Base-by-base conservation (phyloP, 768 basidiomycete species). In the Stropharia rugosoannulata region DNA sequence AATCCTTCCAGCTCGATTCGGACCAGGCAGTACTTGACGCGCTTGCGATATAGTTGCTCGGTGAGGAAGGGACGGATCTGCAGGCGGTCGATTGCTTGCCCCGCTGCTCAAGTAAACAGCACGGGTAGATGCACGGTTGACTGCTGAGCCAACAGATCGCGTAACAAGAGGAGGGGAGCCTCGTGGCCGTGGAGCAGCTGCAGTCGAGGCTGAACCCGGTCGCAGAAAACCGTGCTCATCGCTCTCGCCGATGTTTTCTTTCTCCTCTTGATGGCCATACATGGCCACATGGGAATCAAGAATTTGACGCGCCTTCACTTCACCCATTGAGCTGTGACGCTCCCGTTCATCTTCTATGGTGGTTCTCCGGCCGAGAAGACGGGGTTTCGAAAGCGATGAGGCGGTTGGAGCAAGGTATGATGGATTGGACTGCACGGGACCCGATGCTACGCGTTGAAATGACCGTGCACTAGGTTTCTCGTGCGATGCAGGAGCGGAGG, bases 401-500 rank as follows among this genome's bases (percentile, higher is more conserved):
- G 72, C 60, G 9, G 70, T 68, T 19, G 71, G 66, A 55, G 76
- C 37, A 56, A 66, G 60, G 55, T 69, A 70, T 13, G 70, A 70
- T 9, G 71, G 64, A 10, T 68, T 62, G 27, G 73, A 47, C 35
- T 70, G 63, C n/a, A 77, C 72, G 9, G 88, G 83, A 27, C 82
- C 85, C 9, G 89, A 92, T 2, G 80, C 76, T 38, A 83, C 79
- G 58, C 90, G 86, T 58, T 84, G 80, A 63, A 91, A 85, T 5
- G 82, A 81, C 48, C 89, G 79, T 9, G 72, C 64, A 5, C 22
- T 46, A 22, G 68, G 60, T 50, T 68, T 69, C n/a, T 63, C 71
- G 54, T 68, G 63, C 63, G 64, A 73, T 53, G 74, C 53, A 44
- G 65, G 70, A 51, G 68, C 63, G 62, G 64, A 74, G 52, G 73